Evolutionary conservation across 2,329 filamentous ascomycete species (phyloP).

Genomic region (Ceratocystis eucalypticola): DNA sequence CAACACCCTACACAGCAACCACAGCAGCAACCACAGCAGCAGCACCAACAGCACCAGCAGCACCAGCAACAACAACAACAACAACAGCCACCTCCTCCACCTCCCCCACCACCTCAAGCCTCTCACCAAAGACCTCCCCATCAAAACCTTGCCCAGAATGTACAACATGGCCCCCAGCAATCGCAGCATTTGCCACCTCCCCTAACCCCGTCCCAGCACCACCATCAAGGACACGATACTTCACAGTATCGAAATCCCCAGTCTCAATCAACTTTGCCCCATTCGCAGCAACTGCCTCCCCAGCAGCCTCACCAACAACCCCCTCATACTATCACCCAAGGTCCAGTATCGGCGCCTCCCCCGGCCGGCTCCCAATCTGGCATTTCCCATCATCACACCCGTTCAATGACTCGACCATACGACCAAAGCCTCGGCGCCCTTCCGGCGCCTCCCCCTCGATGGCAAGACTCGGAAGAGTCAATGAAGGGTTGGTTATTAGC

Average conservation of each 20-base stretch:
- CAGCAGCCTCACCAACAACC: not conserved
- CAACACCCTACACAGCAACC: constrained; percentile 22
- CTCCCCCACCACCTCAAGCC: constrained; percentile 23
- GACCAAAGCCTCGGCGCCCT: constrained; percentile 35
- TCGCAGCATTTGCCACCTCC: constrained; percentile 24
- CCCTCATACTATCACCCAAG: not conserved
- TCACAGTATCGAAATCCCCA: constrained; percentile 7
- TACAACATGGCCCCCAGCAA: not conserved
- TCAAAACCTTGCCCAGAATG: constrained; percentile 14
- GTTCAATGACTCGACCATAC: constrained; percentile 20
- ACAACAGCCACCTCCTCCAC: constrained; percentile 24
- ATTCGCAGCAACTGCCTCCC: not conserved
- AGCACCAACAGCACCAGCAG: constrained; percentile 20
- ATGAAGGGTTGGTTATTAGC: constrained; percentile 60
- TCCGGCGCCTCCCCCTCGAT: constrained; percentile 51
- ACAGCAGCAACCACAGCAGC: constrained; percentile 9
- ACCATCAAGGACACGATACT: not conserved
- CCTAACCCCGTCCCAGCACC: constrained; percentile 23
- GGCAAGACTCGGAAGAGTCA: constrained; percentile 54
- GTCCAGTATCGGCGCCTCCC: constrained; percentile 14
- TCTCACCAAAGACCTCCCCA: constrained; percentile 26
- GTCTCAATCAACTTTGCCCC: not conserved
- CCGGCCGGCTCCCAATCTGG: constrained; percentile 14
- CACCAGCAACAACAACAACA: constrained; percentile 12
- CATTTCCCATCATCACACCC: constrained; percentile 20